Conservation (phyloP, 1,139 yeast species). For the Yamadazyma diospyri region DNA sequence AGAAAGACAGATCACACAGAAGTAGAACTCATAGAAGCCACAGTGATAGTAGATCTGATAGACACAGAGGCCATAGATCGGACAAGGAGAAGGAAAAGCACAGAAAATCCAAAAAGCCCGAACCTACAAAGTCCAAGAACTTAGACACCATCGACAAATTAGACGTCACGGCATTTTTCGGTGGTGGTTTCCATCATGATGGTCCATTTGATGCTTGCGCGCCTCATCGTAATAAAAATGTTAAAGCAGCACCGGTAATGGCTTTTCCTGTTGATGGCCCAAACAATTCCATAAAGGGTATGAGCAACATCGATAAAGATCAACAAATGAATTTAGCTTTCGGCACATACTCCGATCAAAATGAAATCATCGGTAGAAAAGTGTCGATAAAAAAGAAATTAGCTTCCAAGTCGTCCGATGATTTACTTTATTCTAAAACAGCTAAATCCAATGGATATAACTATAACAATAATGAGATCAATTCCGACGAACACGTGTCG, state of each 20-base stretch:
- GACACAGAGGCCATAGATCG: constrained; percentile 10
- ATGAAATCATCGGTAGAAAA: constrained; percentile 34
- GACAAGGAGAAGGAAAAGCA: constrained; percentile 11
- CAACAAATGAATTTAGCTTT: constrained; percentile 60
- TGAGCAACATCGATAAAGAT: constrained; percentile 42
- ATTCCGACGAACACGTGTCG: constrained; percentile 17
- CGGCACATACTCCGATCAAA: constrained; percentile 46
- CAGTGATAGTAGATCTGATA: constrained; percentile 11
- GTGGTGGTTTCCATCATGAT: constrained; percentile 96
- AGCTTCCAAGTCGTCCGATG: constrained; percentile 14
- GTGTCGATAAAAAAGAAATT: constrained; percentile 14
- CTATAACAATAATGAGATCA: constrained; percentile 4
- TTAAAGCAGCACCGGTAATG: constrained; percentile 81
- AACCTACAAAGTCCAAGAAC: constrained; percentile 49
- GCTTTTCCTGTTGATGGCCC: constrained; percentile 97
- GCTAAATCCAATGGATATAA: constrained; percentile 8
- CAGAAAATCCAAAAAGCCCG: constrained; percentile 25
- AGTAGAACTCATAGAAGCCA: constrained; percentile 6
- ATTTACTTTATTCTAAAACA: constrained; percentile 8
- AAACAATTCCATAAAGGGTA: constrained; percentile 77
- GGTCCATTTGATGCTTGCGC: constrained; percentile 99
- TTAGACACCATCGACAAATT: constrained; percentile 91
- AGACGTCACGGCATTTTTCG: constrained; percentile 93
- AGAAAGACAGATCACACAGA: constrained; percentile 6
- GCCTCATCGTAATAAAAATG: constrained; percentile 87